Base-by-base conservation (phyloP, 1,284 basidiomycete species). In the Heterobasidion annosum region DNA sequence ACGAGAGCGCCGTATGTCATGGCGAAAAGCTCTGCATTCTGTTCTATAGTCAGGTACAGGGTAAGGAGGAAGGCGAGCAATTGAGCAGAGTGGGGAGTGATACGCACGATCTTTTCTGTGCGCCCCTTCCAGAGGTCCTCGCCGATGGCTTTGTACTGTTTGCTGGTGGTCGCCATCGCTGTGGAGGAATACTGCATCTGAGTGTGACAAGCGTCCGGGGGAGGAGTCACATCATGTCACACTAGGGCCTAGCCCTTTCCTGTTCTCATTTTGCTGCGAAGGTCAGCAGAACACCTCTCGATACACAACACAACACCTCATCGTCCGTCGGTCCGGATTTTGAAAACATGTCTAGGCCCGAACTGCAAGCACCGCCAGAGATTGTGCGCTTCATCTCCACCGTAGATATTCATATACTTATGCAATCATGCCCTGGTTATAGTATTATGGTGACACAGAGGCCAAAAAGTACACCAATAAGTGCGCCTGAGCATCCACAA, bases 11-110 rank as follows among this genome's bases (percentile, higher is more conserved):
- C 97, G 64, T 99, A 99, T 25, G 96, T 99, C 58, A 99, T 72
- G 3, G 95, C 89, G 70, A 99, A 99, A 18, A 99, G 81, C 71
- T 99, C 97, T 63, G 93, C 92, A 69, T 97, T 99, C 92, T 93
- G 68, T 52, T 57, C 58, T 53, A 51, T 48, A 60, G 63, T 65
- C 56, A 63, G 63, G 58, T 58, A 56, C 48, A 44, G 13, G 25
- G 44, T 34, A 19, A n/a, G n/a, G 19, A 49, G 15, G 37, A 48
- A 46, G 44, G 44, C 32, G 9, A 45, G 55, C 50, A 51, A 18
- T 16, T 33, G 51, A 51, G 50, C 25, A 37, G 18, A 43, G 25
- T n/a, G 16, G 45, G 54, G 15, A 18, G 45, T 7, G 19, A 44
- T 3, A 69, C 88, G 68, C 65, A 93, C 92, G 51, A 93, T 90